phyloP scores from a whole-genome alignment of 495 filamentous ascomycete species.

The Hypoxylon fuscum region DNA sequence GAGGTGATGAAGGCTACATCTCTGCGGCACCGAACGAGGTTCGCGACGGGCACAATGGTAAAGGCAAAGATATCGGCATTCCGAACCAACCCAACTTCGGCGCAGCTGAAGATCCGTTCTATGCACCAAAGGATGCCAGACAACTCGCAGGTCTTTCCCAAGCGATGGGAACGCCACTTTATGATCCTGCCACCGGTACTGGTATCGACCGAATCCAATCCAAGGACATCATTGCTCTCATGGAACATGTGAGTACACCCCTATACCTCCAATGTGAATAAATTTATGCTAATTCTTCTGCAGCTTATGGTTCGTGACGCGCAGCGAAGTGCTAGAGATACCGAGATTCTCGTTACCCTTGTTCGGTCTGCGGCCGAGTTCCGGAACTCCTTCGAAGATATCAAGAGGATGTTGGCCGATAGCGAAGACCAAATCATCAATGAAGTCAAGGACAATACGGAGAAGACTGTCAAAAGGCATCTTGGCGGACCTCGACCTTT shows the following conservation, averaged over 20 bases:
- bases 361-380: constrained; percentile 95
- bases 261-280: neutral
- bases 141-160: constrained; percentile 91
- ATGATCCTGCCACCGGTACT: constrained; percentile 87
- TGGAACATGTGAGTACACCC: constrained; percentile 83
- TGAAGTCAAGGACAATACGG: constrained; percentile 84
- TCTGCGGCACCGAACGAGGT: constrained; percentile 80
- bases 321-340: constrained; percentile 95
- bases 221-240: constrained; percentile 95
- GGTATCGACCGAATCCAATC: constrained; percentile 94
- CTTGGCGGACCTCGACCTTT: constrained; percentile 89
- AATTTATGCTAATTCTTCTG: constrained; percentile 42
- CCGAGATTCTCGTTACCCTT: constrained; percentile 93
- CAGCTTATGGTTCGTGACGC: constrained; percentile 95
- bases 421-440: constrained; percentile 86
- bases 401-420: constrained; percentile 90
- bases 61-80: constrained; percentile 67
- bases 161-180: constrained; percentile 85
- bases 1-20: constrained; percentile 86
- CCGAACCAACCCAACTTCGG: constrained; percentile 65
- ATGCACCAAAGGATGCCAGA: constrained; percentile 67
- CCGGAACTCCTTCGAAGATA: constrained; percentile 95
- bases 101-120: constrained; percentile 66
- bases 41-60: constrained; percentile 61
- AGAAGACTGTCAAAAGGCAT: constrained; percentile 80